Evolutionary conservation across 441 rosid genomes (phyloP).

Genomic region (Viola pubescens): DNA sequence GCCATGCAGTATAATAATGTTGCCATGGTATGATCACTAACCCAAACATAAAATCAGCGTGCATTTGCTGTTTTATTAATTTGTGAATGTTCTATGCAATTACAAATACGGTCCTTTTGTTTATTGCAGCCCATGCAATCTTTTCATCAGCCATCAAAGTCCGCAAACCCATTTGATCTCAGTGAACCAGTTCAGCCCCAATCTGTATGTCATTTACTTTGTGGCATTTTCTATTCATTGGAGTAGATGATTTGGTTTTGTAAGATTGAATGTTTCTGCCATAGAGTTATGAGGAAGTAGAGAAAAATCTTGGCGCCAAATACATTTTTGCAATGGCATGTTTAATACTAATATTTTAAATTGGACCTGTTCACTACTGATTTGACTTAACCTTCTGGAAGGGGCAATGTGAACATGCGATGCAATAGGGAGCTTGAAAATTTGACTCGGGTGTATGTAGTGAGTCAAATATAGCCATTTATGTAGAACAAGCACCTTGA

Average conservation of each 20-base stretch:
- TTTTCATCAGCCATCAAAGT: conserved; percentile 42
- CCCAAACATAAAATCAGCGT: conserved; percentile 4
- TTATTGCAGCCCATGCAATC: conserved; percentile 48
- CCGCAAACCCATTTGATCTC: conserved; percentile 84
- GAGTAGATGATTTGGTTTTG: neutral
- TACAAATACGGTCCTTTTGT: conserved; percentile 12
- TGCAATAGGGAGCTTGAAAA: too few species aligned
- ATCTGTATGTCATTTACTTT: conserved; percentile 36
- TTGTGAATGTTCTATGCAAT: conserved; percentile 6
- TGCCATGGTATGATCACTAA: conserved; percentile 38
- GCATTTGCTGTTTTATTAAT: conserved; percentile 13
- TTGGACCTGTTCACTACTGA: too few species aligned
- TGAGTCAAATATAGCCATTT: too few species aligned
- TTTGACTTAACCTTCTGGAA: too few species aligned
- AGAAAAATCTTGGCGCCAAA: neutral
- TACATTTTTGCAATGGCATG: neutral
- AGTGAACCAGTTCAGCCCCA: conserved; percentile 43
- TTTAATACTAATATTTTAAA: too few species aligned
- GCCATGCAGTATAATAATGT: conserved; percentile 48
- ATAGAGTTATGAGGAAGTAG: neutral
- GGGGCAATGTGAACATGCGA: too few species aligned
- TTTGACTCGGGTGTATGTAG: too few species aligned
- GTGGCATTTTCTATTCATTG: conserved; percentile 9
- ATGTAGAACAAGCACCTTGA: too few species aligned
- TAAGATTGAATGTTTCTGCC: neutral